A percentile compares a stretch with the other conserved stretches of the same genome.
Conservation (phyloP, 768 basidiomycete species). For the Mycena metata region DNA sequence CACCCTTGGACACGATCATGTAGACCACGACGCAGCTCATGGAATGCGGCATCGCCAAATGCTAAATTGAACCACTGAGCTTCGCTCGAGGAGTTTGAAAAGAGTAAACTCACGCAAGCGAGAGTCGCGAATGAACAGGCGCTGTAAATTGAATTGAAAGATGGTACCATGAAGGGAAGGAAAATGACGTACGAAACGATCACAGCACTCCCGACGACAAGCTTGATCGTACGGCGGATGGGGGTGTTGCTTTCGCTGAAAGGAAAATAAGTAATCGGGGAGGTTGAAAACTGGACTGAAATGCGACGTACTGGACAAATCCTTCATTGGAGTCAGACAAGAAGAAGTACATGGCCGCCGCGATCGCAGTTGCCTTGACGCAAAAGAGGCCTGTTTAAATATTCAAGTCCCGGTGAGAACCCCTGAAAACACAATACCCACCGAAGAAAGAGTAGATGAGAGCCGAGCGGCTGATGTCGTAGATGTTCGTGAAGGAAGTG, state of each 20-base stretch:
- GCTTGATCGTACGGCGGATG: slow-evolving; percentile 5
- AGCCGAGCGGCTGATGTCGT: too few relatives aligned
- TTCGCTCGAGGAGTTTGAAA: neutral
- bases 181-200: slow-evolving; percentile 11
- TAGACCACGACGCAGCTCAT: slow-evolving; percentile 28
- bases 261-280: neutral
- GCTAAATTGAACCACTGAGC: neutral
- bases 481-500: slow-evolving; percentile 25
- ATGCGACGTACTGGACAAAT: neutral
- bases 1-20: slow-evolving; percentile 26
- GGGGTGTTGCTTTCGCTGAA: slow-evolving; percentile 12
- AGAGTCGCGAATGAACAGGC: slow-evolving; percentile 17
- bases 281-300: too few relatives aligned
- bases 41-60: slow-evolving; percentile 28
- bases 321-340: neutral
- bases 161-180: neutral
- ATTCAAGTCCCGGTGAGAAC: too few relatives aligned
- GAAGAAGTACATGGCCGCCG: slow-evolving; percentile 6
- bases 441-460: too few relatives aligned
- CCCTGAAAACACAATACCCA: too few relatives aligned
- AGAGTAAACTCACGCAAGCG: slow-evolving; percentile 12
- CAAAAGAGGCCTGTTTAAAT: too few relatives aligned
- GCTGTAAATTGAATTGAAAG: neutral
- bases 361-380: slow-evolving; percentile 20
- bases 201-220: slow-evolving; percentile 15